phyloP scores from a whole-genome alignment of 768 basidiomycete species.

The Xerocomellus intermedius region DNA sequence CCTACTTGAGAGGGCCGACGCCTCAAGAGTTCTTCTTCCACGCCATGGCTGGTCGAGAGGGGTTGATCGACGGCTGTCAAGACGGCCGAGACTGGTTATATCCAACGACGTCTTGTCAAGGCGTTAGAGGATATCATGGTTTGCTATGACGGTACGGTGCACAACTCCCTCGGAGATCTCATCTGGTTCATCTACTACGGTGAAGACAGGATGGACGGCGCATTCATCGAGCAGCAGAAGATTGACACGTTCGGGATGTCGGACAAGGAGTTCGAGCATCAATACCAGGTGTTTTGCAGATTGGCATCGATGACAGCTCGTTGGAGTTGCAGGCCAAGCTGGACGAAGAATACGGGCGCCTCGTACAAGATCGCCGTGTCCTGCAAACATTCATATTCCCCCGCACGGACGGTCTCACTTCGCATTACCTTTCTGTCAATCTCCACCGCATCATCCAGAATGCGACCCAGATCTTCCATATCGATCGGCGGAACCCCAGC shows the following conservation, averaged over 20 bases:
- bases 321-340: slow-evolving; percentile 79
- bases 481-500: slow-evolving; percentile 89
- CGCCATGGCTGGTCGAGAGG: slow-evolving; percentile 99
- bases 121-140: slow-evolving; percentile 97
- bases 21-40: slow-evolving; percentile 99
- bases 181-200: slow-evolving; percentile 97
- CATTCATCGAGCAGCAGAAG: slow-evolving; percentile 93
- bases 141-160: slow-evolving; percentile 95
- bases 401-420: slow-evolving; percentile 60
- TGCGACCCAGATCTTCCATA: slow-evolving; percentile 94
- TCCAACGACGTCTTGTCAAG: slow-evolving; percentile 97
- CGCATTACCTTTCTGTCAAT: slow-evolving; percentile 93
- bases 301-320: slow-evolving; percentile 84
- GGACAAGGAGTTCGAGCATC: slow-evolving; percentile 81
- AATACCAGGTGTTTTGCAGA: slow-evolving; percentile 75
- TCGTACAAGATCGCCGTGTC: slow-evolving; percentile 71
- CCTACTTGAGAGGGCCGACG: slow-evolving; percentile 92
- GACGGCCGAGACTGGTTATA: slow-evolving; percentile 99
- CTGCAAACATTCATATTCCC: slow-evolving; percentile 84
- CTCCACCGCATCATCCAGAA: slow-evolving; percentile 94
- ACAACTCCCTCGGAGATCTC: slow-evolving; percentile 95
- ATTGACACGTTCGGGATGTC: slow-evolving; percentile 86
- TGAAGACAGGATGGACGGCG: slow-evolving; percentile 99
- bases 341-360: slow-evolving; percentile 71
- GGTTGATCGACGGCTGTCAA: slow-evolving; percentile 99